phyloP scores from a whole-genome alignment of 257 asterid species.

The Catharanthus roseus region DNA sequence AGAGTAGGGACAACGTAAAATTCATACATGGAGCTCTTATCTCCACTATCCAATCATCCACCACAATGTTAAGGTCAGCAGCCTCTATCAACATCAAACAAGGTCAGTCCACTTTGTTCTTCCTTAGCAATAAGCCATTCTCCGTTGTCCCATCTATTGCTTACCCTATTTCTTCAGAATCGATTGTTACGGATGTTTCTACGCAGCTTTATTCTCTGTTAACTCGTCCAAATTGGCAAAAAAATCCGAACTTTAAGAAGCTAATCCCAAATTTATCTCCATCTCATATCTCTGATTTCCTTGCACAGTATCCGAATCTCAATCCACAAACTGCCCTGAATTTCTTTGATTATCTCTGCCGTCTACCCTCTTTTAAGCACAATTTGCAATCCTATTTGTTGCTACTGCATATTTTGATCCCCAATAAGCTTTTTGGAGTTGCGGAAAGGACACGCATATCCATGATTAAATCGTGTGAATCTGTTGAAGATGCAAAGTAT shows the following conservation, averaged over 20 bases:
- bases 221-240: constrained; percentile 57
- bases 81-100: constrained; percentile 18
- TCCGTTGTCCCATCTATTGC: constrained; percentile 23
- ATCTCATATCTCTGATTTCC: constrained; percentile 42
- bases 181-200: constrained; percentile 23
- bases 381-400: constrained; percentile 40
- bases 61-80: constrained; percentile 31
- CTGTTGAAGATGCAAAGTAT: constrained; percentile 34
- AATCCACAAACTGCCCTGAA: constrained; percentile 47
- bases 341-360: constrained; percentile 42
- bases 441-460: constrained; percentile 44
- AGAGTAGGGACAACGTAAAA: background rate
- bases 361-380: constrained; percentile 49
- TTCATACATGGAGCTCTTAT: constrained; percentile 44
- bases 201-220: constrained; percentile 43
- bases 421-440: constrained; percentile 32
- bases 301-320: constrained; percentile 49
- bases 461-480: constrained; percentile 53
- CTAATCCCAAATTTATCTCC: constrained; percentile 53
- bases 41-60: constrained; percentile 27
- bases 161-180: constrained; percentile 12
- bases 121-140: constrained; percentile 26
- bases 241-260: constrained; percentile 43
- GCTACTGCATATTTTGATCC: constrained; percentile 41
- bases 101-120: constrained; percentile 31